phyloP scores from a whole-genome alignment of 768 basidiomycete species.

The Tricholoma furcatifolium region DNA sequence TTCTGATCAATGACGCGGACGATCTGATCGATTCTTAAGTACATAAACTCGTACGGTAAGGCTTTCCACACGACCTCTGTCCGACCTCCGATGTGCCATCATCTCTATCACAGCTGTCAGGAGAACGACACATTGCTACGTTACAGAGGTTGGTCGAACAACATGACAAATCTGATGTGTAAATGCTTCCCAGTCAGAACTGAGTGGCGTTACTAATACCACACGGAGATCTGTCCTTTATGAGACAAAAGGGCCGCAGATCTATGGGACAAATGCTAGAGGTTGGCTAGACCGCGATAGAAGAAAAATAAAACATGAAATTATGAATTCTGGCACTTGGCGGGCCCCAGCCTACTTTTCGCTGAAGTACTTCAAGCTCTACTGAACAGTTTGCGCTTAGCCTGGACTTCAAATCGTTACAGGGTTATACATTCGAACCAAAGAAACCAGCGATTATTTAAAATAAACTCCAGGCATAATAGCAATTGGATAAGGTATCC shows the following conservation, averaged over 20 bases:
- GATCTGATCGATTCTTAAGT: too few species aligned
- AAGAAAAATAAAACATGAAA: too few species aligned
- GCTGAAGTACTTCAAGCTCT: too few species aligned
- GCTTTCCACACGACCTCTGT: background rate
- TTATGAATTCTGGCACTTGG: background rate
- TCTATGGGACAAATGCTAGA: background rate
- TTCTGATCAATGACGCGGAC: too few species aligned
- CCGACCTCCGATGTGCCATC: background rate
- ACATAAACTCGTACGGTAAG: too few species aligned
- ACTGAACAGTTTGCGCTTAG: too few species aligned
- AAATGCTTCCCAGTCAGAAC: constrained; percentile 3
- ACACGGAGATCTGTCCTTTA: background rate
- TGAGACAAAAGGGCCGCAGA: background rate
- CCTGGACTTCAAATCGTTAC: too few species aligned
- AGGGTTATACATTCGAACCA: too few species aligned
- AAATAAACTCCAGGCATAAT: too few species aligned
- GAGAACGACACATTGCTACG: background rate
- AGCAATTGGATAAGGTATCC: too few species aligned
- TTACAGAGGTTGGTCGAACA: constrained; percentile 3
- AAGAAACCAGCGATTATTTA: too few species aligned
- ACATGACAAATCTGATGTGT: background rate
- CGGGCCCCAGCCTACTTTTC: too few species aligned
- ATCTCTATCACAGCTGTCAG: constrained; percentile 4
- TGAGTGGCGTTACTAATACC: constrained; percentile 3
- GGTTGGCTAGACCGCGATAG: background rate